Conservation (phyloP, 805 yeast species). For the Candida ascalaphidarum region DNA sequence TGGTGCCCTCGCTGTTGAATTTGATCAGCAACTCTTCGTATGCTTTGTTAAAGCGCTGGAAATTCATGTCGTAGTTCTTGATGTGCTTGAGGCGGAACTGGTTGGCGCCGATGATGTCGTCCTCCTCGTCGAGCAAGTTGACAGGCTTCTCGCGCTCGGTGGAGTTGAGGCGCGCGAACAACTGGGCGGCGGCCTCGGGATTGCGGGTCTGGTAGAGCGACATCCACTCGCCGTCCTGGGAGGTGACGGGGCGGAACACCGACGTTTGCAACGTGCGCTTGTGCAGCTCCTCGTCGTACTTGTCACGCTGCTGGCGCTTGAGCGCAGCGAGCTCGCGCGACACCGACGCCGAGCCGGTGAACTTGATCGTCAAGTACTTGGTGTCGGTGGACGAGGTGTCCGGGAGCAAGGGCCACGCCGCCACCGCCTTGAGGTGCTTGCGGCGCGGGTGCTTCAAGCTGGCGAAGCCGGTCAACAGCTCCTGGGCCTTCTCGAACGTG, state of each 20-base stretch:
- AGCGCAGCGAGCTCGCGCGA: constrained; percentile 24
- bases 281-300: constrained; percentile 22
- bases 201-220: constrained; percentile 37
- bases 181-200: constrained; percentile 12
- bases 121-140: constrained; percentile 36
- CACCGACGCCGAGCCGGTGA: constrained; percentile 49
- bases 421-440: constrained; percentile 63
- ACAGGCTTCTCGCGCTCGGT: constrained; percentile 37
- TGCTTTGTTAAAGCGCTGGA: constrained; percentile 35
- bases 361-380: constrained; percentile 54
- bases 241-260: constrained; percentile 63
- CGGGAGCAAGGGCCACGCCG: constrained; percentile 76
- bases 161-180: constrained; percentile 22
- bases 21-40: constrained; percentile 63
- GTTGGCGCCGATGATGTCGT: constrained; percentile 21
- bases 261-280: constrained; percentile 43
- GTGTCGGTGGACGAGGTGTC: constrained; percentile 89
- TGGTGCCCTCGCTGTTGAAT: constrained; percentile 31
- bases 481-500: constrained; percentile 60
- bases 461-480: constrained; percentile 28
- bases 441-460: constrained; percentile 70
- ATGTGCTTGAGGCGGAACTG: constrained; percentile 52
- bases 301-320: constrained; percentile 17
- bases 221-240: constrained; percentile 73
- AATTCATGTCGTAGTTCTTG: constrained; percentile 75